A percentile compares a stretch with the other conserved stretches of the same genome.
phyloP scores from a whole-genome alignment of 129 eudicot species.

The Saussurea involucrata region DNA sequence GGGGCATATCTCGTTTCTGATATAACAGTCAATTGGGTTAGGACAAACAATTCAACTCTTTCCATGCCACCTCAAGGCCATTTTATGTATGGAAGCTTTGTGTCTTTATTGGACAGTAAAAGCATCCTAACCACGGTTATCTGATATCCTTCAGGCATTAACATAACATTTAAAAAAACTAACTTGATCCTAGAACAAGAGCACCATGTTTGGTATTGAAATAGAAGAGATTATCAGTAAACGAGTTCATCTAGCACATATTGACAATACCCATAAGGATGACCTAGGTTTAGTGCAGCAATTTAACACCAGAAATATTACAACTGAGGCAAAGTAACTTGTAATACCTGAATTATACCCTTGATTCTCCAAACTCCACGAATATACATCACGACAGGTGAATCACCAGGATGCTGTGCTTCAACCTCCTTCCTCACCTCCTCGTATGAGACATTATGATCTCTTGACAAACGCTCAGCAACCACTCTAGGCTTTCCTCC shows the following conservation, averaged over 20 bases:
- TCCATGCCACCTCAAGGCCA: neutral
- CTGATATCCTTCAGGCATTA: neutral
- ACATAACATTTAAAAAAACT: neutral
- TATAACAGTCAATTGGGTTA: neutral
- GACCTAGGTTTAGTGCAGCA: neutral
- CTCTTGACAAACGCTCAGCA: slow-evolving; percentile 84
- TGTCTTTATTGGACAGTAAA: neutral
- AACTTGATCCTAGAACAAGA: neutral
- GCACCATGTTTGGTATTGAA: neutral
- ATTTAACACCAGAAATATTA: neutral
- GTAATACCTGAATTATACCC: slow-evolving; percentile 91
- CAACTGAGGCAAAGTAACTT: neutral
- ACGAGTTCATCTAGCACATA: neutral
- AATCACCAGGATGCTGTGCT: slow-evolving; percentile 86
- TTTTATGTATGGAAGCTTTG: neutral
- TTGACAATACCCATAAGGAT: neutral
- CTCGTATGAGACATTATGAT: slow-evolving; percentile 85
- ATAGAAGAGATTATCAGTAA: neutral
- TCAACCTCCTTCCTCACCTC: slow-evolving; percentile 92
- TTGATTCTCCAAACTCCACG: slow-evolving; percentile 98
- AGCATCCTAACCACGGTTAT: neutral
- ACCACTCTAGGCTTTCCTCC: slow-evolving; percentile 52
- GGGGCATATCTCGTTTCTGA: neutral
- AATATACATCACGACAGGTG: slow-evolving; percentile 68
- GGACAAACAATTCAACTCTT: neutral